phyloP scores from a whole-genome alignment of 2,329 filamentous ascomycete genomes.

The Ceratocystis harringtonii region DNA sequence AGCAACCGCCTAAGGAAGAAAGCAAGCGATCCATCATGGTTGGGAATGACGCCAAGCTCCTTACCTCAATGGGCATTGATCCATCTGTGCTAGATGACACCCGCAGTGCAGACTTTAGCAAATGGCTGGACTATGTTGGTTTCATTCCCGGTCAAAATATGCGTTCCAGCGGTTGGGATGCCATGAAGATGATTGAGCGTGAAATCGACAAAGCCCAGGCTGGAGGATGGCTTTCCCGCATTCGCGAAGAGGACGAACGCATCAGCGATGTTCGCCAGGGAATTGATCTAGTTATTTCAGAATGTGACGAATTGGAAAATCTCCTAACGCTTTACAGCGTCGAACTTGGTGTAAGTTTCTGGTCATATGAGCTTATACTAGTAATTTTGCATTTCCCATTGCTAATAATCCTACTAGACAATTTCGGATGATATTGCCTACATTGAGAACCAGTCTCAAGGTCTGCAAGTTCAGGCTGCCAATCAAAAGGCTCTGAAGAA shows the following conservation, averaged over 20 bases:
- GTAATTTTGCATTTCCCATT: background rate
- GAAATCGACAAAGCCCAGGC: constrained; percentile 85
- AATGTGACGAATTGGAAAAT: constrained; percentile 93
- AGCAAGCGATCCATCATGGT: constrained; percentile 41
- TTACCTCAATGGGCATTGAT: constrained; percentile 64
- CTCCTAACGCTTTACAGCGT: constrained; percentile 88
- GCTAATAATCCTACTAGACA: constrained; percentile 39
- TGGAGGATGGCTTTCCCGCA: constrained; percentile 76
- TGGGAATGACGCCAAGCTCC: constrained; percentile 64
- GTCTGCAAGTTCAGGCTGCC: constrained; percentile 88
- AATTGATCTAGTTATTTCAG: constrained; percentile 77
- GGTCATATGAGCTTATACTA: background rate
- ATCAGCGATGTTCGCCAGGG: constrained; percentile 74
- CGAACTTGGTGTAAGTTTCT: constrained; percentile 61
- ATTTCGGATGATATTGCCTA: constrained; percentile 91
- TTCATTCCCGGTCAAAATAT: constrained; percentile 68
- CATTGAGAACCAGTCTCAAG: constrained; percentile 93
- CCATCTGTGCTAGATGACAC: constrained; percentile 54
- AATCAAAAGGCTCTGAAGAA: constrained; percentile 90
- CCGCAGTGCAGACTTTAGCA: constrained; percentile 64
- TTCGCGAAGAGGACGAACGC: constrained; percentile 75
- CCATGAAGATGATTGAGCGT: constrained; percentile 68
- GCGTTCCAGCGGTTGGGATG: constrained; percentile 59
- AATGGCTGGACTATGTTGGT: constrained; percentile 71
- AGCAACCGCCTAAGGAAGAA: constrained; percentile 28